phyloP scores from a whole-genome alignment of 2,329 filamentous ascomycete species.

The Botryotinia convoluta region DNA sequence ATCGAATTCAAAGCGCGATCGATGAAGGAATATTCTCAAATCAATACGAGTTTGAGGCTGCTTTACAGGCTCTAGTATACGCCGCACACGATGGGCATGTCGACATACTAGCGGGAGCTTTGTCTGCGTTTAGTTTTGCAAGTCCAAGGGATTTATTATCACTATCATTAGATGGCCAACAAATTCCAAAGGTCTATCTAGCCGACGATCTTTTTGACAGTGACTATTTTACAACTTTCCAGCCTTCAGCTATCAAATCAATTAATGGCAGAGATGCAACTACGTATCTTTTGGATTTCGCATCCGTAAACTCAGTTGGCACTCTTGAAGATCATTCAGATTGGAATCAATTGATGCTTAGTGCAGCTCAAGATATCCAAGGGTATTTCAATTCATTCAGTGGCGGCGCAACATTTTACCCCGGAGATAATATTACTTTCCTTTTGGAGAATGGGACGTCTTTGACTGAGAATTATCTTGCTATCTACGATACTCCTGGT shows the following conservation, averaged over 20 bases:
- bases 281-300: constrained; percentile 46
- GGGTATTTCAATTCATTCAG: constrained; percentile 39
- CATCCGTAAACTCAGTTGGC: constrained; percentile 37
- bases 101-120: constrained; percentile 49
- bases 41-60: constrained; percentile 55
- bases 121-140: constrained; percentile 50
- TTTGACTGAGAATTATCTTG: constrained; percentile 37
- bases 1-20: constrained; percentile 44
- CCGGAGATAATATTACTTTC: constrained; percentile 39
- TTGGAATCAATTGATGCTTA: constrained; percentile 38
- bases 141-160: constrained; percentile 53
- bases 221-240: constrained; percentile 15
- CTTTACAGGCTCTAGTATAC: constrained; percentile 50
- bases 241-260: constrained; percentile 47
- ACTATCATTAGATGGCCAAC: constrained; percentile 54
- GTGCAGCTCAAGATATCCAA: constrained; percentile 32
- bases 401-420: constrained; percentile 40
- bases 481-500: constrained; percentile 32
- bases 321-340: constrained; percentile 41
- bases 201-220: constrained; percentile 39
- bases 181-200: constrained; percentile 39
- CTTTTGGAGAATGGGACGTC: constrained; percentile 41
- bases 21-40: constrained; percentile 44
- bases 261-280: constrained; percentile 55
- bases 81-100: constrained; percentile 64